A percentile compares a stretch with the other conserved stretches of the same genome.
Evolutionary conservation across 768 basidiomycete genomes (phyloP).

Genomic region (Agaricus blazei): DNA sequence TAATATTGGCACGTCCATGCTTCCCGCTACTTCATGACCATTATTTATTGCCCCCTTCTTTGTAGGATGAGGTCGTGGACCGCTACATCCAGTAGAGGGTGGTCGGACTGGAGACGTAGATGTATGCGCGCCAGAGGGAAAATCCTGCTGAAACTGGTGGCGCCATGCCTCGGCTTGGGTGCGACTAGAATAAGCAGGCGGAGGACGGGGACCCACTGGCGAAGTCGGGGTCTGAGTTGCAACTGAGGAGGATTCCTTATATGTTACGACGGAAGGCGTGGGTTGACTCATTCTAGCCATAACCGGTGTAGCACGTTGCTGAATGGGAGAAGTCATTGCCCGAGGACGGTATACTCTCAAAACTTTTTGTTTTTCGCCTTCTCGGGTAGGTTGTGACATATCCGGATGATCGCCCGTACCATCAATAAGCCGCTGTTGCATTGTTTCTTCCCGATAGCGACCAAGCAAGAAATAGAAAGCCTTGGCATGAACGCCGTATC

Average conservation of each 20-base stretch:
- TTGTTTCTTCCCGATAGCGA: slow-evolving; percentile 62
- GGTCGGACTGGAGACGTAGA: slow-evolving; percentile 14
- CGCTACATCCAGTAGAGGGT: slow-evolving; percentile 19
- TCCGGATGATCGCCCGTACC: slow-evolving; percentile 42
- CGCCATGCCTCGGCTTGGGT: slow-evolving; percentile 19
- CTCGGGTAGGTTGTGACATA: slow-evolving; percentile 14
- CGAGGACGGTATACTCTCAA: slow-evolving; percentile 18
- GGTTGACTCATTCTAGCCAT: background rate
- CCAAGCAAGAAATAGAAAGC: slow-evolving; percentile 85
- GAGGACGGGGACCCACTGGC: slow-evolving; percentile 11
- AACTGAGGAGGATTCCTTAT: slow-evolving; percentile 12
- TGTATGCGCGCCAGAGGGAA: slow-evolving; percentile 2
- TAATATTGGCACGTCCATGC: slow-evolving; percentile 8
- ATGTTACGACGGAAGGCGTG: background rate
- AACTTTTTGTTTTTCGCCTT: slow-evolving; percentile 23
- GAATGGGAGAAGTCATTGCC: slow-evolving; percentile 13
- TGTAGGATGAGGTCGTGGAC: slow-evolving; percentile 27
- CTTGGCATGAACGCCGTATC: slow-evolving; percentile 72
- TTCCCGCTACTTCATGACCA: slow-evolving; percentile 5
- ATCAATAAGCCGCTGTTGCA: slow-evolving; percentile 20
- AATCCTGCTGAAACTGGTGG: slow-evolving; percentile 11
- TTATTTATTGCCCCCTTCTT: slow-evolving; percentile 35
- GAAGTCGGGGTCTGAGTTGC: slow-evolving; percentile 12
- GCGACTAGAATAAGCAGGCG: slow-evolving; percentile 16
- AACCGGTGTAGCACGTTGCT: slow-evolving; percentile 13